phyloP scores from a whole-genome alignment of 805 yeast genomes.

The fission yeast (Schizosaccharomyces pombe) region DNA sequence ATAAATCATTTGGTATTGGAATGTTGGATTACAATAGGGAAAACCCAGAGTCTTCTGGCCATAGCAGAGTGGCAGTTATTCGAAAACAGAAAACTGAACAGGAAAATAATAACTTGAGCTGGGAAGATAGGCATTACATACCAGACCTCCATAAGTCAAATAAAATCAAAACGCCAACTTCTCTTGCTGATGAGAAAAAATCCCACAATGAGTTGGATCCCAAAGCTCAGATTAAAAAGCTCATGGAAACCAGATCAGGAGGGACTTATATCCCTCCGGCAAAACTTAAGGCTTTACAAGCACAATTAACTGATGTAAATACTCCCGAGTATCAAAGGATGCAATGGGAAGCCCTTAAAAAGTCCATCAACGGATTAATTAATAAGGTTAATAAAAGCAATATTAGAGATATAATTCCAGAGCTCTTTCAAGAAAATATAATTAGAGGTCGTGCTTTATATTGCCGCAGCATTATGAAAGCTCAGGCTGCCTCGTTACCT shows the following conservation, averaged over 20 bases:
- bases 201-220: conserved; percentile 14
- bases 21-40: no score
- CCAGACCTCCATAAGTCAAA: no score
- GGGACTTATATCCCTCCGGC: conserved; percentile 36
- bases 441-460: conserved; percentile 38
- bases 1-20: no score
- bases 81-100: neutral
- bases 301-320: conserved; percentile 15
- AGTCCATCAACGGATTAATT: conserved; percentile 25
- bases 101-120: neutral
- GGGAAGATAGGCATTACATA: conserved; percentile 1
- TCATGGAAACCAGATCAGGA: conserved; percentile 20
- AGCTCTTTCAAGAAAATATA: conserved; percentile 34
- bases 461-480: conserved; percentile 32
- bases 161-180: no score
- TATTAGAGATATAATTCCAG: conserved; percentile 24
- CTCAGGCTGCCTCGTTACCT: conserved; percentile 22
- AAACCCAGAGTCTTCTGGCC: no score
- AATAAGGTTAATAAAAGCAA: conserved; percentile 25
- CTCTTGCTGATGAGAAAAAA: no score
- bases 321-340: conserved; percentile 25
- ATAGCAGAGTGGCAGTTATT: no score
- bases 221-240: conserved; percentile 18
- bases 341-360: conserved; percentile 33
- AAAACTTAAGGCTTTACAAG: conserved; percentile 22